Base-by-base conservation (phyloP, 345 rosid species). In the Pistacia vera region DNA sequence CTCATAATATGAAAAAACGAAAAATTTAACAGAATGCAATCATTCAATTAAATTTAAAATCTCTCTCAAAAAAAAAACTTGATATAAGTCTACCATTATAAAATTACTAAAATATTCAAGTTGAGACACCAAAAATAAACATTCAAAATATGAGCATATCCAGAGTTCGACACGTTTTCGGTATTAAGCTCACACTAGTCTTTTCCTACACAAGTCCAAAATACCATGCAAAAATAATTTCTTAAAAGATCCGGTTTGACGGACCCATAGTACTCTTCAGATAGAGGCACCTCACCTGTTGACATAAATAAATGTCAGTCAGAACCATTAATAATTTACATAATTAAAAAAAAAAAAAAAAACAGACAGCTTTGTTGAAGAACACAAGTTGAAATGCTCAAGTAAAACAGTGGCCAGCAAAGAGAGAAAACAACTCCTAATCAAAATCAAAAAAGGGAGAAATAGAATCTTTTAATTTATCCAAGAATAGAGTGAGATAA, bases 261-360 rank as follows among this genome's bases (percentile, higher is more conserved):
- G 89, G 84, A 11, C 96, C 90, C 96, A 91, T 91, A 56, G 93
- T 82, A 56, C 93, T 88, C 88, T 91, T 91, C 91, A 91, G 70
- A 84, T 90, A 83, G 63, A 91, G 84, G 79, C 96, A 91, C 84
- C 91, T 88, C 72, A 91, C 93, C 96, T 91, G 89, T 14, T 28
- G 2, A 5, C 68, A 8, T 6, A 8, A 69, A 44, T 30, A 30
- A 41, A 6, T 41, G 46, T 6, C 46, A 41, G 8, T 5, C 46
- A 41, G 46, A 41, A 41, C 6, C 46, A 30, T 30, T 2, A 30
- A 30, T 30, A 30, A 30, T 30, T 30, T 30, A 30, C 33, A 30
- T 30, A 30, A 30, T 2, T 1, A 30, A 30, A 30, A 8, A 68
- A 49, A 14, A n/a, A n/a, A n/a, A n/a, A 8, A 78, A n/a, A 14